Evolutionary conservation across 1,284 basidiomycete genomes (phyloP).

Genomic region (Inonotus obliquus): DNA sequence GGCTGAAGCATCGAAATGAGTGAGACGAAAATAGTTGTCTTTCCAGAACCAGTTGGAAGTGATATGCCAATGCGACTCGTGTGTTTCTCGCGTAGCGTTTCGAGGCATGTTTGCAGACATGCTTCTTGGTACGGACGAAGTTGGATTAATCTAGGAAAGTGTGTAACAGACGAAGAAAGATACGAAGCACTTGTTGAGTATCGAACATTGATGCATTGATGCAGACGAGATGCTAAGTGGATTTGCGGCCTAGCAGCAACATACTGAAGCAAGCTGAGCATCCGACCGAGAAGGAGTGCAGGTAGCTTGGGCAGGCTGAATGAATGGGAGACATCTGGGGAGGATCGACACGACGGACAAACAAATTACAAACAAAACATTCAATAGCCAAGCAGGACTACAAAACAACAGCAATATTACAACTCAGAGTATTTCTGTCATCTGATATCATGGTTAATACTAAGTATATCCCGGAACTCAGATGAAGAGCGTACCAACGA

Average conservation of each 20-base stretch:
- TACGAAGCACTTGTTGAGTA: neutral
- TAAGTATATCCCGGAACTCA: neutral
- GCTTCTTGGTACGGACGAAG: constrained; percentile 89
- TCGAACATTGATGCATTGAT: neutral
- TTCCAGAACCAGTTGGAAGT: constrained; percentile 88
- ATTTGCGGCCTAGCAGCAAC: neutral
- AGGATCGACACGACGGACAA: neutral
- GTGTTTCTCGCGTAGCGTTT: constrained; percentile 57
- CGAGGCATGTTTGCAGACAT: constrained; percentile 78
- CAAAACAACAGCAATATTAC: neutral
- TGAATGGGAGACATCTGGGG: too few relatives aligned
- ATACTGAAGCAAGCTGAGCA: neutral
- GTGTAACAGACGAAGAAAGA: neutral
- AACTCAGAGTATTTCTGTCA: neutral
- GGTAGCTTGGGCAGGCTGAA: neutral
- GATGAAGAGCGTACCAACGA: neutral
- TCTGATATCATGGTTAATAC: neutral
- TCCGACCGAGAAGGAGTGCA: neutral
- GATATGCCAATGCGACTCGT: constrained; percentile 85
- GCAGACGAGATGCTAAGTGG: neutral
- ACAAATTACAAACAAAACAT: neutral
- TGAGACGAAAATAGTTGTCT: constrained; percentile 89
- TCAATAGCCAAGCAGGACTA: neutral
- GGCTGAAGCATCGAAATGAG: constrained; percentile 60
- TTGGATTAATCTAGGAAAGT: constrained; percentile 22